Evolutionary conservation across 202 grass and related monocot species (phyloP), one percentile per base, ranked within the genome.

Genomic region (Bolboschoenoplectus hybrid): DNA sequence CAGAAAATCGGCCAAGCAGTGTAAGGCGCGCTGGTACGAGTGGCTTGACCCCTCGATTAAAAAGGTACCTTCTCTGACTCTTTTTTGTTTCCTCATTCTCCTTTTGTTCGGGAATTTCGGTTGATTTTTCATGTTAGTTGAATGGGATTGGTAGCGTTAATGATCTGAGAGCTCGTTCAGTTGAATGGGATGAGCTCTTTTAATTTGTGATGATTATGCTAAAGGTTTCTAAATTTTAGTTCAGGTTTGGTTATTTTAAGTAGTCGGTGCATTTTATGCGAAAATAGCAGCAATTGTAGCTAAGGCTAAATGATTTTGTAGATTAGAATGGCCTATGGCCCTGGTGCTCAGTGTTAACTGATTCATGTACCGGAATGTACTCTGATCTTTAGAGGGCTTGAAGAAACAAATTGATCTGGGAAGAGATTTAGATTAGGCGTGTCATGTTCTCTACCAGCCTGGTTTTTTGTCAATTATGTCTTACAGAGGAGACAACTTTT

Each of bases 11-110:
- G 96, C 96, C 86, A 98, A 98, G 86, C 93, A 98, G 86, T 98
- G 96, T 85, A 98, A 98, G 91, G 93, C 96, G 1, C 92, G 96
- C 38, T 98, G 96, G 96, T 98, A 96, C 88, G 96, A 98, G 91
- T 98, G 96, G 96, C 93, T 98, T 49, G 96, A 98, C 46, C 93
- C 96, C 6, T 98, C 93, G 73, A 98, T 98, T 85, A 98, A 98
- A 84, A 98, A 98, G 91, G 95, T 97, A 89, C 47, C 26, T 60
- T 74, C 26, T 85, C 12, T 44, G 3, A 26, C 17, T 47, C 2
- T 43, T 17, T 26, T 16, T 66, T 2, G 60, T 63, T 63, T 26
- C 2, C 26, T 60, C 16, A 60, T 4, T 60, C 0, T 60, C 56
- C 16, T 60, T 60, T 19, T 60, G 2, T 60, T 60, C 56, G 6